phyloP scores from a whole-genome alignment of 805 yeast genomes.

The Cyberlindnera mississippiensis region DNA sequence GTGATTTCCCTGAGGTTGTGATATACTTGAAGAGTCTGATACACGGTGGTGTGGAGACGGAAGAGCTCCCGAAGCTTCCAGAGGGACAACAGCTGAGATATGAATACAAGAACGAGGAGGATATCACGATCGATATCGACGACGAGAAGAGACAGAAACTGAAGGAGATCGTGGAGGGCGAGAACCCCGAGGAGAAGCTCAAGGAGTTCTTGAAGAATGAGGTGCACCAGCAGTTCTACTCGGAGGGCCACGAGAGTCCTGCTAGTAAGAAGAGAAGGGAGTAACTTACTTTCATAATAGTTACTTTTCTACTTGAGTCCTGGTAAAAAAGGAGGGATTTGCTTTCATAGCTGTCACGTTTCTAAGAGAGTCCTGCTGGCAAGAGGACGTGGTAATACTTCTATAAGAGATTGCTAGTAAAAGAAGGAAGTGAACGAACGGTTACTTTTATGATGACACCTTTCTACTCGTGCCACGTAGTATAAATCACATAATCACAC shows the following conservation, averaged over 20 bases:
- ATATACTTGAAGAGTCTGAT: conserved; percentile 50
- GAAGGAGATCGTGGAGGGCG: conserved; percentile 71
- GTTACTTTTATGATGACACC: too few species aligned
- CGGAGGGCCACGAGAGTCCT: conserved; percentile 20
- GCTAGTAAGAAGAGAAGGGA: conserved; percentile 36
- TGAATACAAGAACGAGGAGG: conserved; percentile 46
- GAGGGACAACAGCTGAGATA: conserved; percentile 48
- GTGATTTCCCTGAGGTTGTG: conserved; percentile 75
- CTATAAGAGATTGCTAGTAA: too few species aligned
- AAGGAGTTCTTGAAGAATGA: conserved; percentile 63
- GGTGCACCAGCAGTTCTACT: conserved; percentile 51
- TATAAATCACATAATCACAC: conserved; percentile 27
- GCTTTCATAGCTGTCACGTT: too few species aligned
- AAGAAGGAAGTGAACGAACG: too few species aligned
- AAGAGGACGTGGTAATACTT: too few species aligned
- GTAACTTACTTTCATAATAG: too few species aligned
- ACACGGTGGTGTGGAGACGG: conserved; percentile 24
- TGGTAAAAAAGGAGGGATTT: too few species aligned
- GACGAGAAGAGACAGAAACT: conserved; percentile 58
- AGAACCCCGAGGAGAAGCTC: conserved; percentile 75
- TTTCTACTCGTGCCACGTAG: too few species aligned
- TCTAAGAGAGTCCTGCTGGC: too few species aligned
- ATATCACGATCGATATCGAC: conserved; percentile 40
- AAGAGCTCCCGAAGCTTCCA: conserved; percentile 28
- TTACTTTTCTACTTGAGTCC: too few species aligned